These are phyloP conservation scores for Patellaria atrata DNA, from an alignment of 495 filamentous ascomycete genomes.

Conservation along the genomic window DNA sequence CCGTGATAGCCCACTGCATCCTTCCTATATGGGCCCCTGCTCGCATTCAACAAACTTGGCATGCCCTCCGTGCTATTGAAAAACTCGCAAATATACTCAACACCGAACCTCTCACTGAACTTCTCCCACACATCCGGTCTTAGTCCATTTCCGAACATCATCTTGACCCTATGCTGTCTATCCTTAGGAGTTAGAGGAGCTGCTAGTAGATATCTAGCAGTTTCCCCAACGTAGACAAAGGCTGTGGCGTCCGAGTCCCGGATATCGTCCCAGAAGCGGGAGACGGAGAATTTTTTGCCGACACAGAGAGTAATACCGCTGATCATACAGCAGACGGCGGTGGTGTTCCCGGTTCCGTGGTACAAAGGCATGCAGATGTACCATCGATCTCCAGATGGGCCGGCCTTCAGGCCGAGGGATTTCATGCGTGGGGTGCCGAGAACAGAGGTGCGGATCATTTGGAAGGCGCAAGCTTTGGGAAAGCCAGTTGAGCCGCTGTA, in stretches of 20 bases:
- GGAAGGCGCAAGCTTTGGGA: conserved; percentile 46
- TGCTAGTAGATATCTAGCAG: conserved; percentile 59
- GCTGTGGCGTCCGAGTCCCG: conserved; percentile 51
- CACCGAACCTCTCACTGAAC: conserved; percentile 40
- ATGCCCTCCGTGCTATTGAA: conserved; percentile 30
- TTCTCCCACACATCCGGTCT: conserved; percentile 62
- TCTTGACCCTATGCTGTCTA: conserved; percentile 46
- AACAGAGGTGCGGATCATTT: conserved; percentile 27
- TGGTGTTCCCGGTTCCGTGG: conserved; percentile 57
- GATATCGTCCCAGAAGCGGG: conserved; percentile 62
- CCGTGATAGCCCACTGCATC: conserved; percentile 63
- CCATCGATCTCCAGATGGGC: conserved; percentile 44
- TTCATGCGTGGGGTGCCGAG: conserved; percentile 20
- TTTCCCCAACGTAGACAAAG: conserved; percentile 77
- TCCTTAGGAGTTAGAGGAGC: conserved; percentile 50
- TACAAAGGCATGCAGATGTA: conserved; percentile 73
- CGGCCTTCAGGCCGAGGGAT: conserved; percentile 20
- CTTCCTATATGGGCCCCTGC: conserved; percentile 36
- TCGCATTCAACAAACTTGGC: conserved; percentile 21
- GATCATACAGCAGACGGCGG: conserved; percentile 38
- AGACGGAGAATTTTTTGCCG: conserved; percentile 54
- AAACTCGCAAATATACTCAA: conserved; percentile 25
- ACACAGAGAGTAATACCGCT: conserved; percentile 49
- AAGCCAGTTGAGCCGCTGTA: conserved; percentile 49
- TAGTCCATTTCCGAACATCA: conserved; percentile 66